Evolutionary conservation across 2,329 filamentous ascomycete species (phyloP).

Genomic region (Exophiala calicioides): DNA sequence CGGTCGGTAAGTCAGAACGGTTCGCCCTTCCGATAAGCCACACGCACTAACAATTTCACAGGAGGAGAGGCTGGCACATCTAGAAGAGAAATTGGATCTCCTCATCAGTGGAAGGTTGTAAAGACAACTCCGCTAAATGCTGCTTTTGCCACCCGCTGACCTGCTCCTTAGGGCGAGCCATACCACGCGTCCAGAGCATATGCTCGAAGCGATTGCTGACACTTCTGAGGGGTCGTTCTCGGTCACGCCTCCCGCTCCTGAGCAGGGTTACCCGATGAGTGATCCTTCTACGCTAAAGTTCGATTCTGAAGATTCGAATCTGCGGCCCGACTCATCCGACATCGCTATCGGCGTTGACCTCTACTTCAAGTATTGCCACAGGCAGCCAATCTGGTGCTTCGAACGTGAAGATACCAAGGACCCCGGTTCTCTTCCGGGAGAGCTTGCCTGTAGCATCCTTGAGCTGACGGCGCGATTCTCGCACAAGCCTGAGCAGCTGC

Average conservation of each 20-base stretch:
- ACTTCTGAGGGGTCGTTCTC: conserved; percentile 5
- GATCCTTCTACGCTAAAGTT: background rate
- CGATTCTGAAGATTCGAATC: background rate
- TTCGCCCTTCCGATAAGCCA: background rate
- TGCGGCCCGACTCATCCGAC: conserved; percentile 4
- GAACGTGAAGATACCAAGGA: conserved; percentile 37
- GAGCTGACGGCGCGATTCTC: conserved; percentile 36
- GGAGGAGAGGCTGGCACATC: conserved; percentile 12
- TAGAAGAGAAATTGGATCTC: conserved; percentile 12
- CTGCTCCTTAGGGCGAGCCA: conserved; percentile 1
- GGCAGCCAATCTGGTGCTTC: conserved; percentile 42
- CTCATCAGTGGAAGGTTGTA: conserved; percentile 7
- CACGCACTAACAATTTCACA: background rate
- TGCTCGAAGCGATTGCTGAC: background rate
- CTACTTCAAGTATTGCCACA: conserved; percentile 40
- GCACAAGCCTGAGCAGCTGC: background rate
- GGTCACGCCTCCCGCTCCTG: conserved; percentile 1
- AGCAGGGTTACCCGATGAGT: background rate
- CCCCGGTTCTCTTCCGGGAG: conserved; percentile 34
- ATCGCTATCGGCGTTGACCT: conserved; percentile 28
- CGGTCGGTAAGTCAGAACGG: conserved; percentile 3
- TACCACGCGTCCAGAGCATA: conserved; percentile 6
- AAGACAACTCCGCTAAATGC: background rate
- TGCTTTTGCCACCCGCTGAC: background rate
- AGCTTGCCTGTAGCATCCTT: conserved; percentile 38